Evolutionary conservation across 2,329 filamentous ascomycete genomes (phyloP), one percentile per base, ranked within the genome.

Genomic region (Curvularia sp.): DNA sequence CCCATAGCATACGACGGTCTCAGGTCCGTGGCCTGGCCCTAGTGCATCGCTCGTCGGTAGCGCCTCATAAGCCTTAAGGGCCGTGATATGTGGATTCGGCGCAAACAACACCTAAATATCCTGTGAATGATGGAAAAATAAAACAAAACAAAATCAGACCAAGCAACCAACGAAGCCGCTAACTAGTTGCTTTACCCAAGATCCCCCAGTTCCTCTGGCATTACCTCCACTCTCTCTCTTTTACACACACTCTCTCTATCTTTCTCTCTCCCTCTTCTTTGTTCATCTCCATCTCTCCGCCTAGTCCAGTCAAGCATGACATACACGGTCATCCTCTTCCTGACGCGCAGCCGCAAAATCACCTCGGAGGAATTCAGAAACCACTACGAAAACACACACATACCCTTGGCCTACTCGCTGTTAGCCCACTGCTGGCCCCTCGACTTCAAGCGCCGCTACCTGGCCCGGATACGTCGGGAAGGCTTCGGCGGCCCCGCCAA

Each of bases 401-500:
- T 74, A 15, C 70, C 72, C 8, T 61, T 73, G 2, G 55, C 61
- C 4, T 55, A 68, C 47, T 66, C 65, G 1, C 56, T 73, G 23
- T 57, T 63, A 42, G 58, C 59, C 2, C 45, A 47, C 7, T 59
- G 53, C 39, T 73, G 70, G 61, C 71, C 69, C 5, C 50, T 59
- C 27, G 39, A 49, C 6, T 65, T 69, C 54, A 65, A 57, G n/a
- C 68, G 71, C 39, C 70, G 59, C 30, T 75, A 73, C 27, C 50
- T 74, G 9, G 70, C 68, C 19, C 66, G 70, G 38, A 66, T 65
- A 41, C 59, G 55, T 2, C 63, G 69, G 13, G 65, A 66, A 51
- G 70, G 70, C 7, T 74, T 70, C 42, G 70, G 69, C 8, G 65
- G 64, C 1, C 63, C 67, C 32, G 61, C 65, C 9, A 72, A 72